Base-by-base conservation (phyloP, 1,284 basidiomycete species). In the Xerocomus minutiporus region DNA sequence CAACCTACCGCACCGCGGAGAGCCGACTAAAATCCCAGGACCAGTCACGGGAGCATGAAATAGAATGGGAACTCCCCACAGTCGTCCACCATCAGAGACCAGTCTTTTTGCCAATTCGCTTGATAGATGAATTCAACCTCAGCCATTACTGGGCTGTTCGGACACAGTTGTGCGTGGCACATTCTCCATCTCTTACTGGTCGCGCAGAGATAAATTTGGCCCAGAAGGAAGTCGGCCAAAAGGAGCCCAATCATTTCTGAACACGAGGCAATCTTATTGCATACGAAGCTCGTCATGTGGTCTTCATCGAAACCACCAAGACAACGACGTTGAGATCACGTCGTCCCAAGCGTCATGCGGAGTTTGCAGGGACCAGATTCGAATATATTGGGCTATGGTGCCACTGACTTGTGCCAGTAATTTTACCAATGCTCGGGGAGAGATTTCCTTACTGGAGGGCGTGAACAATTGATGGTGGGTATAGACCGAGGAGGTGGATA, bases 401-500 rank as follows among this genome's bases (percentile, higher is more conserved):
- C 42, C 53, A 40, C 49, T 38, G 5, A 49, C 42, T 47, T 44
- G 35, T 48, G 28, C 43, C 23, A 15, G 46, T 44, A 48, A 54
- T 48, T 51, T 64, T 50, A 15, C 53, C 36, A 41, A 49, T 41
- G 31, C 39, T 36, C 47, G 51, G 50, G 49, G 44, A 51, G 41
- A n/a, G 40, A 29, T 56, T 53, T 44, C 61, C 64, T 59, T 61
- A 52, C 54, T 38, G 13, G 51, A 55, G 46, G 38, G 46, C 43
- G 31, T 35, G 54, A 48, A 44, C 12, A 42, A 46, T 44, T 48
- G 31, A 51, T 48, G 43, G 52, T 58, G 54, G 61, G 38, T 41
- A 55, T 59, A 55, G 54, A 65, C 64, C 66, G 62, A 68, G 64
- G 65, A 62, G 49, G 57, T 55, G 49, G 46, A 45, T 45, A 32